phyloP scores from a whole-genome alignment of 768 basidiomycete genomes.

The Hypholoma sublateritium region DNA sequence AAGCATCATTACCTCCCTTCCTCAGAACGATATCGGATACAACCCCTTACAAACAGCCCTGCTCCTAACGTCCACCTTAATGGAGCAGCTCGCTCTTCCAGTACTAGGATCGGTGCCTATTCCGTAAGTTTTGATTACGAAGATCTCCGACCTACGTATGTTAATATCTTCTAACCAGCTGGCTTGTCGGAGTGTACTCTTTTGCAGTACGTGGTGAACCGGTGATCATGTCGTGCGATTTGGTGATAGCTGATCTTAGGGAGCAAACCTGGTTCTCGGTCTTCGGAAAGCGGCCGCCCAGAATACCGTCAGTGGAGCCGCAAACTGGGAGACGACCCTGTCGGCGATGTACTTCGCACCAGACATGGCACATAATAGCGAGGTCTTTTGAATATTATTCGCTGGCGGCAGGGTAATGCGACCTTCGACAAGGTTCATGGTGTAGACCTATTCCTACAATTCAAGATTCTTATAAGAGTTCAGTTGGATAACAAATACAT shows the following conservation, averaged over 20 bases:
- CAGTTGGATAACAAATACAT: too few species aligned
- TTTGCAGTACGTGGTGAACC: background rate
- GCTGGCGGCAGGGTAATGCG: background rate
- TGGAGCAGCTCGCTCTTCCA: background rate
- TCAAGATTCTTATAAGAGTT: background rate
- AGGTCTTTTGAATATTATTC: background rate
- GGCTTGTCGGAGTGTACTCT: background rate
- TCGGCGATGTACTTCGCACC: background rate
- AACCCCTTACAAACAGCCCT: too few species aligned
- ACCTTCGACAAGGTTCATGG: too few species aligned
- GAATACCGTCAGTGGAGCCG: background rate
- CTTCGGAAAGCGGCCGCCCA: background rate
- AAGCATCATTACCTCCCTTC: background rate
- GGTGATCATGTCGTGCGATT: background rate
- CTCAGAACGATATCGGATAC: too few species aligned
- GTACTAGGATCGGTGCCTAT: background rate
- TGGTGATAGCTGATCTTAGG: background rate
- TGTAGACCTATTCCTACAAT: too few species aligned
- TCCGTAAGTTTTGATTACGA: background rate
- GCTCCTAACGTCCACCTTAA: background rate
- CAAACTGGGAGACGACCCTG: background rate
- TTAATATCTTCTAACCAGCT: background rate
- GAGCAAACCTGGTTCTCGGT: background rate
- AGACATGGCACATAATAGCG: background rate
- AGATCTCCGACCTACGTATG: background rate